Evolutionary conservation across 352 stramenopile genomes (phyloP), one percentile per base, ranked within the genome.

Genomic region (Plasmopara muralis): DNA sequence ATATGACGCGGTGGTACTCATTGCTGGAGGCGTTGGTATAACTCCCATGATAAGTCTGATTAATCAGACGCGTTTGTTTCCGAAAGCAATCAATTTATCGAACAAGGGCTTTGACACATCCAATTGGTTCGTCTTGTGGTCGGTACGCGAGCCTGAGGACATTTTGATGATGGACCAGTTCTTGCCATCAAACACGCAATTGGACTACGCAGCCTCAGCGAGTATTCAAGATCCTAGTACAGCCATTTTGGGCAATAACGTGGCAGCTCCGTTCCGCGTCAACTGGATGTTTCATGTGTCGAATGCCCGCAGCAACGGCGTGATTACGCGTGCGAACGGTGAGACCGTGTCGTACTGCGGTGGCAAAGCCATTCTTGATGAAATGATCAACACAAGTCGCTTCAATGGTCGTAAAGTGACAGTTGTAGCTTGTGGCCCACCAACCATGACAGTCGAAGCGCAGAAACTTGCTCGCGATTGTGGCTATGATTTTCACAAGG

Each of bases 401-500:
- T 90, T 85, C 42, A 70, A 68, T 37, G 62, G 70, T 15, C 64
- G 66, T 38, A 68, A 72, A 37, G 79, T 89, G 49, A 76, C 77
- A 7, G 79, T 93, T 40, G 53, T 93, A 37, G 79, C 74, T 10
- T 90, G 82, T 43, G 82, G 82, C 0, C 82, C 82, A 14, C 77
- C 77, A 4, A 84, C 77, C 28, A 82, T 93, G 71, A 76, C 69
- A 6, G 70, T 76, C 10, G 77, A 86, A 44, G 79, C 79, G 0
- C 82, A 93, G 54, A 31, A 60, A 15, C 63, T 88, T 2, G 77
- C 82, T n/a, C 72, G 76, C 29, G 64, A 60, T 45, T 83, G 76
- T 45, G 66, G 67, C 47, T 90, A 87, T 53, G 75, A 85, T 47
- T 90, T 93, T 60, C 82, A 93, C 62, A 90, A 89, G 53, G 83